Evolutionary conservation across 352 stramenopile genomes (phyloP).

Genomic region (Blastocystis sp.): DNA sequence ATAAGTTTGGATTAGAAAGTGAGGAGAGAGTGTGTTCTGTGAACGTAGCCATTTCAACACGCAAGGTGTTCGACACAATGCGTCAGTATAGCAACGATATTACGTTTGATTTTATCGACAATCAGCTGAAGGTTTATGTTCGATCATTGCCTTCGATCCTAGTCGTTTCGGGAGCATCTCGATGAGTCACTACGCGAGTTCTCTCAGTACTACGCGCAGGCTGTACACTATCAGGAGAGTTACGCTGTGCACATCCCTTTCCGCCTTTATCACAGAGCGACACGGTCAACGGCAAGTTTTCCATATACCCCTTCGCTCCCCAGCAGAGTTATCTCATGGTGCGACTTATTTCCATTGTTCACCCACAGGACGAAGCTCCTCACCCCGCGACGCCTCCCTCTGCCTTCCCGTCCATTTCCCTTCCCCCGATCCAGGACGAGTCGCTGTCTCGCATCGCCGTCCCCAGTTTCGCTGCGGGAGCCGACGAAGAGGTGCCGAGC

Average conservation of each 20-base stretch:
- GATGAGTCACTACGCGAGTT: constrained; percentile 42
- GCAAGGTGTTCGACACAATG: constrained; percentile 42
- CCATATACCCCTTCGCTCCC: constrained; percentile 42
- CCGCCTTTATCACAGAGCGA: not conserved
- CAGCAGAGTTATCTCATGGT: constrained; percentile 21
- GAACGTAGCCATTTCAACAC: constrained; percentile 28
- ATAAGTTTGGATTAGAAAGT: constrained; percentile 48
- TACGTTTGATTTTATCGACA: constrained; percentile 38
- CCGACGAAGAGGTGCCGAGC: too few relatives aligned
- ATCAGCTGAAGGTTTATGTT: not conserved
- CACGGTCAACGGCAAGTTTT: constrained; percentile 32
- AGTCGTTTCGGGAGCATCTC: constrained; percentile 21
- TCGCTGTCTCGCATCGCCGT: not conserved
- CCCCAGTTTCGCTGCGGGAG: not conserved
- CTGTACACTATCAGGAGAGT: constrained; percentile 42
- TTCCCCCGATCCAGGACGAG: not conserved
- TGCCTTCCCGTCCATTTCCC: not conserved
- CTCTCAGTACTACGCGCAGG: constrained; percentile 12
- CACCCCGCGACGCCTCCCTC: too few relatives aligned
- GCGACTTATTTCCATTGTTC: not conserved
- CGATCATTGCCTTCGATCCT: not conserved
- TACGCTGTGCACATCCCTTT: not conserved
- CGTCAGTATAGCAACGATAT: constrained; percentile 50
- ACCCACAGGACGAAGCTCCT: not conserved
- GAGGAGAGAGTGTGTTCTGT: not conserved